Base-by-base conservation (phyloP, 78 protist genomes). In the Ministeria vibrans region DNA sequence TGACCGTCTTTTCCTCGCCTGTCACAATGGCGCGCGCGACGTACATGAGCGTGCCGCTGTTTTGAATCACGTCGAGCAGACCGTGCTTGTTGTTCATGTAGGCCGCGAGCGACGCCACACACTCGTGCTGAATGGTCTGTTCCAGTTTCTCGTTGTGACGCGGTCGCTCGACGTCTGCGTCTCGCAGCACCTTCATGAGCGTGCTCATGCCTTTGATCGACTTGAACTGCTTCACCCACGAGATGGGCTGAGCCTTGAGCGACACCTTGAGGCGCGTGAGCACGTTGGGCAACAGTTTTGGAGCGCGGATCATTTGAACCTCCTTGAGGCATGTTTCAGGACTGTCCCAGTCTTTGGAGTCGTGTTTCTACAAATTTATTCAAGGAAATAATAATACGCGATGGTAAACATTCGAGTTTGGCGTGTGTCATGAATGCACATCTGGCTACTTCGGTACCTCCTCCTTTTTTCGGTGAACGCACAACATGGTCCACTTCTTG, bases 111-210 rank as follows among this genome's bases (percentile, higher is more conserved):
- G 55, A 4, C 42, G 55, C 32, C 22, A 70, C 76, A 51, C 76
- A 70, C 76, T 70, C 76, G 53, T 70, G 7, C 45, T 44, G 76
- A n/a, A 70, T 66, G 73, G 41, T 3, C 20, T 59, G 64, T n/a
- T 59, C 64, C 32, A 59, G 64, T n/a, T 59, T 59, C 34, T 66
- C 73, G 34, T 62, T 23, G 69, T 15, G 34, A 15, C 70, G 18
- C 11, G 38, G 42, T 30, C 70, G 70, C 41, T 32, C 11, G 49
- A 15, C 11, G 73, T 66, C 64, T 22, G 4, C 13, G 43, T 6
- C 3, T 11, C 36, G n/a, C 45, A 66, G 49, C 70, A 27, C 36
- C 36, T 30, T 9, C 42, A 30, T 13, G 43, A 66, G 49, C 23
- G 39, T 42, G 20, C 36, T 23, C 73, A 66, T 36, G 43, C 73